Conservation (phyloP, 2,329 filamentous ascomycete genomes). For the Verticillium nubilum region DNA sequence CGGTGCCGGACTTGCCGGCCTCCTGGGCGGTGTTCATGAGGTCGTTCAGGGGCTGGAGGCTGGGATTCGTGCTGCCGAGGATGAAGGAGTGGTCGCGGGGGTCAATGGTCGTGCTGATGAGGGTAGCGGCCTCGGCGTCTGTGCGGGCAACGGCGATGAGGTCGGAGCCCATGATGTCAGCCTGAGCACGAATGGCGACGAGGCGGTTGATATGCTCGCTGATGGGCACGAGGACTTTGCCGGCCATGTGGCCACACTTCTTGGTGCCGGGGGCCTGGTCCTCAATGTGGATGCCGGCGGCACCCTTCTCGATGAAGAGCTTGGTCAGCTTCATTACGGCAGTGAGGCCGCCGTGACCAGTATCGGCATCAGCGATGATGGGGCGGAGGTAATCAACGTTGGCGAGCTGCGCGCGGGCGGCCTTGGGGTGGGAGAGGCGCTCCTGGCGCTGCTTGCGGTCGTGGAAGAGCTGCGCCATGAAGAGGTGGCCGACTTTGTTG, state of each 20-base stretch:
- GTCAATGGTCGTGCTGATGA: constrained; percentile 96
- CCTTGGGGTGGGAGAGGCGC: constrained; percentile 70
- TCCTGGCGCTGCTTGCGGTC: constrained; percentile 98
- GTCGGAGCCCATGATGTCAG: constrained; percentile 95
- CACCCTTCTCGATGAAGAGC: constrained; percentile 93
- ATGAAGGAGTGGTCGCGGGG: constrained; percentile 93
- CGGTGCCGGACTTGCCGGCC: constrained; percentile 70
- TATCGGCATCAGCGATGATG: constrained; percentile 95
- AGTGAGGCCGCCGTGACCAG: constrained; percentile 94
- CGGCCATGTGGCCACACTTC: constrained; percentile 99
- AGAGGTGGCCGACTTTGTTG: constrained; percentile 96
- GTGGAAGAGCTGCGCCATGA: constrained; percentile 98
- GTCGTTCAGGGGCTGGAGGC: constrained; percentile 78
- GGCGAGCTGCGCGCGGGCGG: constrained; percentile 64
- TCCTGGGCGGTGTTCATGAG: constrained; percentile 84
- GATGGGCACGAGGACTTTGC: constrained; percentile 94
- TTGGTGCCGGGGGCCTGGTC: constrained; percentile 98
- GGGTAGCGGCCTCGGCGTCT: constrained; percentile 93
- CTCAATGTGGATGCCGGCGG: constrained; percentile 97
- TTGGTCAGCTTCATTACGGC: constrained; percentile 99
- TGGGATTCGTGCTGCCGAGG: constrained; percentile 79
- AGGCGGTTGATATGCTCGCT: constrained; percentile 97
- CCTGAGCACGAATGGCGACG: constrained; percentile 93
- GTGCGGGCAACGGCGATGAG: constrained; percentile 89
- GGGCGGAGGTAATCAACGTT: constrained; percentile 93